Evolutionary conservation across 2,329 filamentous ascomycete genomes (phyloP).

Genomic region (Colletotrichum acutatum): DNA sequence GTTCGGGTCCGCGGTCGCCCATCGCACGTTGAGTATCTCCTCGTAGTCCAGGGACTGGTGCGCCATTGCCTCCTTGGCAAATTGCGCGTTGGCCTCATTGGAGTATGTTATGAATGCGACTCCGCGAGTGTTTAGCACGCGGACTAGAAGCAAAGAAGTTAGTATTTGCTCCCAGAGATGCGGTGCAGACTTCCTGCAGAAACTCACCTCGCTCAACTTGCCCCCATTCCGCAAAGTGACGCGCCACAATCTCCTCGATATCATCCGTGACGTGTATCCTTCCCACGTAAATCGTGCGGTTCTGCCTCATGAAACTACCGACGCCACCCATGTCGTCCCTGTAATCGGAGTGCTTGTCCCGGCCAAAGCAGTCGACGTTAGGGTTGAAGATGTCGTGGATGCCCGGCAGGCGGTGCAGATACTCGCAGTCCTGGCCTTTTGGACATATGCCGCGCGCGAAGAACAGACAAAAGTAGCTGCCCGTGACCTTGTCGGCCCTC

Average conservation of each 20-base stretch:
- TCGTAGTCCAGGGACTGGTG: constrained; percentile 92
- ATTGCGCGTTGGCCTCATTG: constrained; percentile 81
- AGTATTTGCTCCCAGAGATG: neutral
- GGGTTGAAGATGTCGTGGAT: constrained; percentile 92
- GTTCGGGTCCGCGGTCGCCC: constrained; percentile 97
- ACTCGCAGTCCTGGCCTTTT: constrained; percentile 92
- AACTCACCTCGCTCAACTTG: constrained; percentile 79
- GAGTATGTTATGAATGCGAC: constrained; percentile 96
- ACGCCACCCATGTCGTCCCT: constrained; percentile 98
- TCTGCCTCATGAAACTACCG: constrained; percentile 92
- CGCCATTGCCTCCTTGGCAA: constrained; percentile 95
- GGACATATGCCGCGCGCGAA: constrained; percentile 76
- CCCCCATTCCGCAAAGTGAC: constrained; percentile 98
- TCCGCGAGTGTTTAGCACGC: constrained; percentile 88
- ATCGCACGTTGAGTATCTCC: constrained; percentile 94
- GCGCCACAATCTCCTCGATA: constrained; percentile 93
- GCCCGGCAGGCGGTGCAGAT: constrained; percentile 87
- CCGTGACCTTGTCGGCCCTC: constrained; percentile 78
- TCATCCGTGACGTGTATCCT: constrained; percentile 96
- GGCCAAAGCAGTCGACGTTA: constrained; percentile 94
- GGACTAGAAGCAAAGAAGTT: constrained; percentile 51
- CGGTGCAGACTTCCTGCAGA: neutral
- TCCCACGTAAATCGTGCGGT: constrained; percentile 92
- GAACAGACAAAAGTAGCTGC: constrained; percentile 92
- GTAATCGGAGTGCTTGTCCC: constrained; percentile 94